phyloP scores from a whole-genome alignment of 169 alveolate genomes.

The Plasmodium inui region DNA sequence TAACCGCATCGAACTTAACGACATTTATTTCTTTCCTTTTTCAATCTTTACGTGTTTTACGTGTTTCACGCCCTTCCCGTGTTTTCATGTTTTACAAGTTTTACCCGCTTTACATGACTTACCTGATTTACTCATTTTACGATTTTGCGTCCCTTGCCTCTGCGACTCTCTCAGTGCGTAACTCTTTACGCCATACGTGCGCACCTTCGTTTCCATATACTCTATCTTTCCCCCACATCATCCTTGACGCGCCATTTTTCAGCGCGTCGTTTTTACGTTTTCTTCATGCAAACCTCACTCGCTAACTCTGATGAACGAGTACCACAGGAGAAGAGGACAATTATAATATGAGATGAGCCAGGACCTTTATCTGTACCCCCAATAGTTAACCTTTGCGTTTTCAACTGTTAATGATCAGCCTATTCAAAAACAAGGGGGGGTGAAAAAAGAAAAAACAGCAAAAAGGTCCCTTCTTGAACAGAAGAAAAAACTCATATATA shows the following conservation, averaged over 20 bases:
- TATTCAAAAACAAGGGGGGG: not conserved
- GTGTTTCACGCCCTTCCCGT: not conserved
- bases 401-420: not conserved
- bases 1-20: not conserved
- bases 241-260: not conserved
- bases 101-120: not conserved
- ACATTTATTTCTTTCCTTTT: not conserved
- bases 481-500: not conserved
- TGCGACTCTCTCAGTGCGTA: not conserved
- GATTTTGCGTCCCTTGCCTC: not conserved
- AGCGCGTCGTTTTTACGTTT: not conserved
- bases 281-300: not conserved
- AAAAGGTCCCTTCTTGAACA: not conserved
- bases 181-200: not conserved
- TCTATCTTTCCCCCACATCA: not conserved
- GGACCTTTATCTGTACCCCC: not conserved
- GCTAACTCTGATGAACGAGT: not conserved
- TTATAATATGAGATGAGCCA: not conserved
- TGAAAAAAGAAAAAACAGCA: not conserved
- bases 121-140: not conserved
- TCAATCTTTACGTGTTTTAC: too few relatives aligned
- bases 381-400: not conserved
- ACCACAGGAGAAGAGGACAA: not conserved
- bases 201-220: not conserved
- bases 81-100: not conserved